phyloP scores from a whole-genome alignment of 2,329 filamentous ascomycete genomes.

The Thelonectria rubi region DNA sequence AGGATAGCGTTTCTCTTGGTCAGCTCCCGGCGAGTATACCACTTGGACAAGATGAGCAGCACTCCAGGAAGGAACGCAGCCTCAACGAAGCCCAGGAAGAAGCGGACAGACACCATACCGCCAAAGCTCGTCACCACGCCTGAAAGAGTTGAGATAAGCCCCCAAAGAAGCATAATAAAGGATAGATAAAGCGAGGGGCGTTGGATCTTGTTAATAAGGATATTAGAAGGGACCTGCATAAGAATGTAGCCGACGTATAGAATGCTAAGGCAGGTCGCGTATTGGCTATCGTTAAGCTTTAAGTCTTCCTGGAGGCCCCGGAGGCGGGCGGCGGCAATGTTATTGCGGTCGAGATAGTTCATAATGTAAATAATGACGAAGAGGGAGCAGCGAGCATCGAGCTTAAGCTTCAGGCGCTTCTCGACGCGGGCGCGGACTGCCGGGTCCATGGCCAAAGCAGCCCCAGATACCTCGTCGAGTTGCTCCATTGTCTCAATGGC shows the following conservation, averaged over 20 bases:
- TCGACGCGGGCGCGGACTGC: background rate
- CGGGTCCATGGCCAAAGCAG: too few species aligned
- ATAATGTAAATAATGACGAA: constrained; percentile 34
- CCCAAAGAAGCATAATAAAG: constrained; percentile 56
- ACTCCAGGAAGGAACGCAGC: constrained; percentile 48
- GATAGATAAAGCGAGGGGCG: constrained; percentile 52
- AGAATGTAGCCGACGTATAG: constrained; percentile 56
- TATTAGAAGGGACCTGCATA: constrained; percentile 53
- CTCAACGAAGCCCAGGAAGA: constrained; percentile 52
- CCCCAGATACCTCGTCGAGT: too few species aligned
- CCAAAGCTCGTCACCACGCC: constrained; percentile 56
- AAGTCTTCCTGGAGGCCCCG: constrained; percentile 40
- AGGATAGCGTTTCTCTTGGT: constrained; percentile 53
- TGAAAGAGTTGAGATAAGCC: constrained; percentile 54
- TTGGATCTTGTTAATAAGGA: constrained; percentile 49
- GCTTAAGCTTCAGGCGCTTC: background rate
- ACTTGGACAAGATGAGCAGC: constrained; percentile 56
- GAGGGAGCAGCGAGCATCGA: background rate
- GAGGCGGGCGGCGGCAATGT: constrained; percentile 27
- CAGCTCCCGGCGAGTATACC: constrained; percentile 60
- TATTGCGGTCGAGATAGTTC: constrained; percentile 28
- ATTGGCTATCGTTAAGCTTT: background rate
- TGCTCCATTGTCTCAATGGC: too few species aligned
- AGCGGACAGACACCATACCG: constrained; percentile 56
- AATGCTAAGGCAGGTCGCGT: constrained; percentile 35